Conservation (phyloP, 495 filamentous ascomycete genomes). For the Apodospora peruviana region DNA sequence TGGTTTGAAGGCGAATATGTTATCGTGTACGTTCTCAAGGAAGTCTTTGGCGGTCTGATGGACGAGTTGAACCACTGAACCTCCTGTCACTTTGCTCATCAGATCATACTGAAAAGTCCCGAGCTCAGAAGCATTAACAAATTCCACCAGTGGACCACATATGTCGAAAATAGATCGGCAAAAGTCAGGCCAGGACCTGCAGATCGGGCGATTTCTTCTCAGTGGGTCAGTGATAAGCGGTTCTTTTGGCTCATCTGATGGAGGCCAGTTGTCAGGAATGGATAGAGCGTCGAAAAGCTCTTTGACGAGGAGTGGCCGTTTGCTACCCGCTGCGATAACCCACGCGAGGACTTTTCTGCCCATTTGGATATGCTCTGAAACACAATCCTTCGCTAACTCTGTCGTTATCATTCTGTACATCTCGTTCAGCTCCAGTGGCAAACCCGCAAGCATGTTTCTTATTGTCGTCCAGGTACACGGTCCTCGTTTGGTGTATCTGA, state of each 20-base stretch:
- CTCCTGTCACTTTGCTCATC: not conserved
- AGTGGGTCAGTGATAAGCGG: not conserved
- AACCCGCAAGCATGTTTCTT: not conserved
- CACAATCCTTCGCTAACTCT: not conserved
- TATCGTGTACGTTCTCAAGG: not conserved
- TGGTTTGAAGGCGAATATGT: not conserved
- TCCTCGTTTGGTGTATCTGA: not conserved
- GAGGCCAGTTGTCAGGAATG: not conserved
- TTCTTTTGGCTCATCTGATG: too few species aligned
- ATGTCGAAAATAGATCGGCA: not conserved
- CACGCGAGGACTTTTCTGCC: not conserved
- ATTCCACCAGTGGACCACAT: not conserved
- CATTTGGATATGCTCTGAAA: not conserved
- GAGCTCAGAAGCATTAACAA: not conserved
- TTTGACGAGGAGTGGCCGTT: not conserved
- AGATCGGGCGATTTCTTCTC: not conserved
- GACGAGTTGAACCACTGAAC: not conserved
- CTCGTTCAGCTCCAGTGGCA: not conserved
- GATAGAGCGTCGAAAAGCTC: not conserved
- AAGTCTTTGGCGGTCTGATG: not conserved
- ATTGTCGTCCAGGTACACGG: not conserved
- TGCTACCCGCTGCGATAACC: not conserved
- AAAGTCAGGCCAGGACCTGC: not conserved
- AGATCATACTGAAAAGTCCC: not conserved
- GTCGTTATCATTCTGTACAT: not conserved